Evolutionary conservation across 1,284 basidiomycete species (phyloP).

Genomic region (Naganishia sp.): DNA sequence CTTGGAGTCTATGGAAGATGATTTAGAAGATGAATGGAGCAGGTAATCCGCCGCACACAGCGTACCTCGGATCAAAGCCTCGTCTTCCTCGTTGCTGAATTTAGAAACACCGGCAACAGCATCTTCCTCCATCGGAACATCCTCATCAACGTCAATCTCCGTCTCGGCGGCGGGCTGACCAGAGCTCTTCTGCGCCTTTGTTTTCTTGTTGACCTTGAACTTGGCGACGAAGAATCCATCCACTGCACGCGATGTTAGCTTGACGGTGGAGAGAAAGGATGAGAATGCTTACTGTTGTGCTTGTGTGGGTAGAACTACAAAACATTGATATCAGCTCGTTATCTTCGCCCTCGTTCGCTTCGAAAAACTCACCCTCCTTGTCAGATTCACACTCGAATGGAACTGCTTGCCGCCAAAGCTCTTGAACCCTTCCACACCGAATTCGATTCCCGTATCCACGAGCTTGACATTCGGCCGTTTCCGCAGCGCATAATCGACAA

Average conservation of each 20-base stretch:
- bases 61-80: slow-evolving; percentile 51
- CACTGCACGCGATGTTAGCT: slow-evolving; percentile 59
- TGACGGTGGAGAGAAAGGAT: slow-evolving; percentile 32
- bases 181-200: slow-evolving; percentile 57
- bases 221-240: slow-evolving; percentile 99
- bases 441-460: slow-evolving; percentile 88
- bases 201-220: slow-evolving; percentile 83
- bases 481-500: slow-evolving; percentile 96
- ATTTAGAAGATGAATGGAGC: slow-evolving; percentile 19
- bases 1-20: slow-evolving; percentile 47
- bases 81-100: slow-evolving; percentile 54
- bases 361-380: slow-evolving; percentile 61
- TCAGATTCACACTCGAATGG: slow-evolving; percentile 74
- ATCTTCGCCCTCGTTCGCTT: background rate
- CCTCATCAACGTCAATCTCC: slow-evolving; percentile 37
- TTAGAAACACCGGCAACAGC: slow-evolving; percentile 40
- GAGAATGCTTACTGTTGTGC: slow-evolving; percentile 45
- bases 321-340: slow-evolving; percentile 60
- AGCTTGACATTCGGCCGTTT: slow-evolving; percentile 95
- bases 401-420: slow-evolving; percentile 87
- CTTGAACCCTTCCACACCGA: slow-evolving; percentile 90
- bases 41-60: slow-evolving; percentile 10
- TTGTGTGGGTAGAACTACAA: slow-evolving; percentile 53
- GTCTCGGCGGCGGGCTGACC: slow-evolving; percentile 48
- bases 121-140: slow-evolving; percentile 45